Evolutionary conservation across 2,329 filamentous ascomycete genomes (phyloP).

Genomic region (Colletotrichum liaoningense): DNA sequence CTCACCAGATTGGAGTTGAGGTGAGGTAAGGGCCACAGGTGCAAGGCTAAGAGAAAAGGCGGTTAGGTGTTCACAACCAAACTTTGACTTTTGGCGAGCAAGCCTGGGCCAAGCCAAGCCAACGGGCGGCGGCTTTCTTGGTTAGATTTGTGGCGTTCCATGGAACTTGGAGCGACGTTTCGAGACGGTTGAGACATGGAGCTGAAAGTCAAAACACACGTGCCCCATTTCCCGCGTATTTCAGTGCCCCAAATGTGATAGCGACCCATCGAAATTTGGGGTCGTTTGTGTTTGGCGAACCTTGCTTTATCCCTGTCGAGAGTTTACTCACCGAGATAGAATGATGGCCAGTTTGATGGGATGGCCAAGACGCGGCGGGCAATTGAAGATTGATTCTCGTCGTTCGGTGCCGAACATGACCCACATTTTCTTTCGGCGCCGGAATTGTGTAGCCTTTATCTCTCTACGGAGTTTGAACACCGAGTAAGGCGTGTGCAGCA

Average conservation of each 20-base stretch:
- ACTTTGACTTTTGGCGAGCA: background rate
- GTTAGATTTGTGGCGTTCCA: background rate
- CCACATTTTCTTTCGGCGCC: no score
- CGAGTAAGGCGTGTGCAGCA: no score
- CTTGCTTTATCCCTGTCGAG: background rate
- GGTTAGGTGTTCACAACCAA: background rate
- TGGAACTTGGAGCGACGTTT: background rate
- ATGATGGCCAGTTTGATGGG: background rate
- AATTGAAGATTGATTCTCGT: no score
- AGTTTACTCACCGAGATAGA: background rate
- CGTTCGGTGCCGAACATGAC: no score
- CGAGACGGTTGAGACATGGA: conserved; percentile 7
- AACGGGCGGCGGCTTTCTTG: background rate
- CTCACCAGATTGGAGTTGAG: no score
- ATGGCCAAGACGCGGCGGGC: background rate
- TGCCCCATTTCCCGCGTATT: background rate
- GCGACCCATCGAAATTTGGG: background rate
- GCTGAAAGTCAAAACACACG: conserved; percentile 2
- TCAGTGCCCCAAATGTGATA: background rate
- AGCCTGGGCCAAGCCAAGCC: background rate
- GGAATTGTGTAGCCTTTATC: no score
- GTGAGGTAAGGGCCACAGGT: no score
- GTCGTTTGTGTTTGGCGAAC: background rate
- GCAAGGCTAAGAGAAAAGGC: no score
- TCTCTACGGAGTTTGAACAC: no score